Evolutionary conservation across 2,329 filamentous ascomycete genomes (phyloP).

Genomic region (Biscogniauxia marginata): DNA sequence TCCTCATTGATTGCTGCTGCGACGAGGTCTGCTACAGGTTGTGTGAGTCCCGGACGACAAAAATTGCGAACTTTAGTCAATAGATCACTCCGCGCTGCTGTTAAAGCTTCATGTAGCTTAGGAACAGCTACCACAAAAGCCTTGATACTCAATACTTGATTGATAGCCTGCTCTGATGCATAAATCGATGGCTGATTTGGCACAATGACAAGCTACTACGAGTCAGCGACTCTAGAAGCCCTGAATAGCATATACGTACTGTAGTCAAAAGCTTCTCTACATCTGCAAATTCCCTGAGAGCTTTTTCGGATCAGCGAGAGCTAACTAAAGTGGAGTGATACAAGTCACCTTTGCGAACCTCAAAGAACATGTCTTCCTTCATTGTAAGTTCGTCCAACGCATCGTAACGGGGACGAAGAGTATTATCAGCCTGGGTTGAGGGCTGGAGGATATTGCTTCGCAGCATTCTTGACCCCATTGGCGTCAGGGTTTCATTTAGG

Average conservation of each 20-base stretch:
- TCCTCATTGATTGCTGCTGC: slow-evolving; percentile 74
- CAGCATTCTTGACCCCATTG: slow-evolving; percentile 84
- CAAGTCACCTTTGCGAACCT: slow-evolving; percentile 63
- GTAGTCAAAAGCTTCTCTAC: slow-evolving; percentile 77
- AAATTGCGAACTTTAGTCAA: slow-evolving; percentile 67
- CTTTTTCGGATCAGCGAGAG: slow-evolving; percentile 39
- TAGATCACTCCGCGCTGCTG: slow-evolving; percentile 61
- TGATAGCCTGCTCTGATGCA: slow-evolving; percentile 77
- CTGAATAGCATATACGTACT: slow-evolving; percentile 39
- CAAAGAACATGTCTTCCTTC: slow-evolving; percentile 82
- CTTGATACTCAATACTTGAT: slow-evolving; percentile 84
- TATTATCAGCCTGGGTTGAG: slow-evolving; percentile 64
- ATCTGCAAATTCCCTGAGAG: slow-evolving; percentile 73
- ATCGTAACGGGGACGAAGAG: slow-evolving; percentile 72
- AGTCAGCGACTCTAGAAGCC: slow-evolving; percentile 16
- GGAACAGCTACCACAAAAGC: slow-evolving; percentile 70
- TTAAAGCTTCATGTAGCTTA: slow-evolving; percentile 66
- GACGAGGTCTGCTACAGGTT: slow-evolving; percentile 63
- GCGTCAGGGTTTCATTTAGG: slow-evolving; percentile 79
- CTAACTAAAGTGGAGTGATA: neutral
- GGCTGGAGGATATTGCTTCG: slow-evolving; percentile 87
- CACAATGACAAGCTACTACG: slow-evolving; percentile 68
- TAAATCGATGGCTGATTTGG: slow-evolving; percentile 64
- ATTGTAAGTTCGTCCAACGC: slow-evolving; percentile 78
- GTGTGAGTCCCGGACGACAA: slow-evolving; percentile 63